Evolutionary conservation across 768 basidiomycete species (phyloP).

Genomic region (Paxillus rubicundulus): DNA sequence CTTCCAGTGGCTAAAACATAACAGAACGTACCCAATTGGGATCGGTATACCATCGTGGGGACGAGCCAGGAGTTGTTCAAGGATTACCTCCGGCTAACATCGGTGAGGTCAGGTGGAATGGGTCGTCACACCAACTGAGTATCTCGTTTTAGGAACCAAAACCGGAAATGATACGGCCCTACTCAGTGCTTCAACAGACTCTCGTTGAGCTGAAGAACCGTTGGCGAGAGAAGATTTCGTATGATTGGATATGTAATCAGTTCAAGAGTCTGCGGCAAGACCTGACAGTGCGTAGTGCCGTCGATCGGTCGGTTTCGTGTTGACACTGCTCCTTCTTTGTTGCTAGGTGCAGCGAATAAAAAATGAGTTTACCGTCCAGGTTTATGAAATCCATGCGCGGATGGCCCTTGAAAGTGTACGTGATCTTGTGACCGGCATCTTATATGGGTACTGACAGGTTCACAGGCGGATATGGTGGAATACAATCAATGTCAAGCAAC

Average conservation of each 20-base stretch:
- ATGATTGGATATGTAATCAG: constrained; percentile 94
- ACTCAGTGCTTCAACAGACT: constrained; percentile 79
- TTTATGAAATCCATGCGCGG: constrained; percentile 97
- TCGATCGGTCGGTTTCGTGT: neutral
- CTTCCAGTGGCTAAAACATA: constrained; percentile 5
- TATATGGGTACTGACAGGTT: constrained; percentile 16
- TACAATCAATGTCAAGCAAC: constrained; percentile 97
- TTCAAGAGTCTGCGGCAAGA: constrained; percentile 98
- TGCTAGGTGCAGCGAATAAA: constrained; percentile 95
- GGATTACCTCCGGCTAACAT: constrained; percentile 91
- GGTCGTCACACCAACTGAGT: constrained; percentile 4
- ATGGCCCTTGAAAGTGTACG: constrained; percentile 91
- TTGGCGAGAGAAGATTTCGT: constrained; percentile 75
- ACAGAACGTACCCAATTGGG: constrained; percentile 97
- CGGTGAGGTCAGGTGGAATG: constrained; percentile 45
- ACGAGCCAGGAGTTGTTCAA: constrained; percentile 89
- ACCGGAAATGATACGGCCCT: constrained; percentile 91
- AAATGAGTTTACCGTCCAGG: constrained; percentile 95
- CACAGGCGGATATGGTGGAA: constrained; percentile 94
- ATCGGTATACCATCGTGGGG: constrained; percentile 92
- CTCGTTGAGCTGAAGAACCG: constrained; percentile 81
- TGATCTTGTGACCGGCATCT: constrained; percentile 7
- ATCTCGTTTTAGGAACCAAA: constrained; percentile 76
- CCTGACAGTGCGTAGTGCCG: constrained; percentile 71
- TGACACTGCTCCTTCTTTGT: constrained; percentile 10